These are phyloP conservation scores for Chaetomium sp. DNA, from an alignment of 2,329 filamentous ascomycete genomes.

Conservation along the genomic window DNA sequence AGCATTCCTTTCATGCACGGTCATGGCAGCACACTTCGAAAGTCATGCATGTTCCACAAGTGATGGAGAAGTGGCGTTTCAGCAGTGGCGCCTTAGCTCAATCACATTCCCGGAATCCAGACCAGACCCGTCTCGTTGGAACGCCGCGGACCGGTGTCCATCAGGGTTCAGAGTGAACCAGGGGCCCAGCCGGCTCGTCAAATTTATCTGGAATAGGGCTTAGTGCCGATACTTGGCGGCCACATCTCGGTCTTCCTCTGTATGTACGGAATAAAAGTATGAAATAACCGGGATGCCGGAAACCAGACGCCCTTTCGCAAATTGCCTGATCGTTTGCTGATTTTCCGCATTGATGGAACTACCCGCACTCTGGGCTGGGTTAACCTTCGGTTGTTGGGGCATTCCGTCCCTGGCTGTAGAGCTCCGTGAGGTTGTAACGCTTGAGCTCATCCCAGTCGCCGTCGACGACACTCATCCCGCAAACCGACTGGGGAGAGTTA, in stretches of 20 bases:
- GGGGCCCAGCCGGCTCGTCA: conserved; percentile 31
- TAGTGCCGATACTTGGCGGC: conserved; percentile 32
- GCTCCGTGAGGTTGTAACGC: conserved; percentile 75
- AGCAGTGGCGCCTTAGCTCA: neutral
- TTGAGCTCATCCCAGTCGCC: conserved; percentile 74
- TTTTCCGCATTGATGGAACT: conserved; percentile 2
- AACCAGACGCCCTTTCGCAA: conserved; percentile 5
- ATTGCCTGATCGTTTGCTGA: neutral
- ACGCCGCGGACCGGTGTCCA: conserved; percentile 7
- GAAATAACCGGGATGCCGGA: conserved; percentile 17
- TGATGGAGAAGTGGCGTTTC: neutral
- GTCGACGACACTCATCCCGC: conserved; percentile 78
- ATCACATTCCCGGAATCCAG: conserved; percentile 1
- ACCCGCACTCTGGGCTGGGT: neutral
- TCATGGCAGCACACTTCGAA: neutral
- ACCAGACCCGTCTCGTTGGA: conserved; percentile 22
- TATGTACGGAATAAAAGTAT: too few species aligned
- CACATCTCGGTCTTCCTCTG: conserved; percentile 25
- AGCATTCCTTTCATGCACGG: too few species aligned
- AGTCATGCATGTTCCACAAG: conserved; percentile 1
- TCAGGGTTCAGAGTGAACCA: neutral
- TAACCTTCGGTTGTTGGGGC: neutral
- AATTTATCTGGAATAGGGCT: conserved; percentile 37
- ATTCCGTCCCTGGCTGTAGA: conserved; percentile 54
- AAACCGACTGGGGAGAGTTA: conserved; percentile 53